These are phyloP conservation scores for Trichoderma semiorbis DNA, from an alignment of 2,329 filamentous ascomycete species.

Conservation along the genomic window DNA sequence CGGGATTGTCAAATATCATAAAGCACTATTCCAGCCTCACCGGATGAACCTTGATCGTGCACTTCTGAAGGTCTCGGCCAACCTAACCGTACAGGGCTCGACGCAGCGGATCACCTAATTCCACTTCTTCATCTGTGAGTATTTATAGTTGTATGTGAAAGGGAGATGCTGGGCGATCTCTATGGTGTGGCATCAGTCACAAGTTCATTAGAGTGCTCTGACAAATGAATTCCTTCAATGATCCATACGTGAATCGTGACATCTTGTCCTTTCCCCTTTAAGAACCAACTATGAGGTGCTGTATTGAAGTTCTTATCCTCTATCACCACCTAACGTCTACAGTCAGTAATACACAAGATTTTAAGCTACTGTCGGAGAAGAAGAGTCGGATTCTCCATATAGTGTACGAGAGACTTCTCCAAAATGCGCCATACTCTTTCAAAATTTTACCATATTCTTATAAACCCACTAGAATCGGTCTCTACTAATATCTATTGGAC, in stretches of 20 bases:
- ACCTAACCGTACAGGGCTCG: not conserved
- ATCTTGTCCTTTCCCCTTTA: not conserved
- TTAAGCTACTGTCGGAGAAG: not conserved
- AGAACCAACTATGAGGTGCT: not conserved
- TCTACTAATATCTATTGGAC: not conserved
- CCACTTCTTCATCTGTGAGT: not conserved
- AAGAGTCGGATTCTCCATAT: not conserved
- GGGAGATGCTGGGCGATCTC: no score
- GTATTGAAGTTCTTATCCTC: no score
- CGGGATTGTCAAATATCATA: not conserved
- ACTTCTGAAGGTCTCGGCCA: not conserved
- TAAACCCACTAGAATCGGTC: not conserved
- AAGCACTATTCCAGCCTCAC: not conserved
- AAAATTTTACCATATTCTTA: not conserved
- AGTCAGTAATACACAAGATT: not conserved
- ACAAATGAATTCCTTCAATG: not conserved
- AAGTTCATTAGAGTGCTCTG: not conserved
- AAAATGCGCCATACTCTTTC: not conserved
- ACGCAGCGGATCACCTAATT: not conserved
- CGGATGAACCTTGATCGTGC: not conserved
- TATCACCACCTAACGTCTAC: not conserved
- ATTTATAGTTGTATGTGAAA: not conserved
- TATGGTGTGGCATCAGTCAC: not conserved
- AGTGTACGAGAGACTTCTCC: not conserved
- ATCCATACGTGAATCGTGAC: not conserved